Evolutionary conservation across 495 filamentous ascomycete species (phyloP).

Genomic region (Cryomyces antarcticus): DNA sequence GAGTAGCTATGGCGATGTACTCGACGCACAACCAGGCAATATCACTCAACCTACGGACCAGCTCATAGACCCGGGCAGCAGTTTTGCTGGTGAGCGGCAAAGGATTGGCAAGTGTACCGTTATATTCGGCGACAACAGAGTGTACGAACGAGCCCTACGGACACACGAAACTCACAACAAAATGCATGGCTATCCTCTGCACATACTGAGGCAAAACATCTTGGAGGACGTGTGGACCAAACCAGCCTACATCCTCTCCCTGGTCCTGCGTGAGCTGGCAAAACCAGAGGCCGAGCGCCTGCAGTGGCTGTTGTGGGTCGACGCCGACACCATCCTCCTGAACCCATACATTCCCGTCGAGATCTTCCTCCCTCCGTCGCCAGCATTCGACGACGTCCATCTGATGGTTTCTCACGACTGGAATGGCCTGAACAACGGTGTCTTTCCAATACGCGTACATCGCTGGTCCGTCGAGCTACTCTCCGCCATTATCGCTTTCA

Average conservation of each 20-base stretch:
- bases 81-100: not conserved
- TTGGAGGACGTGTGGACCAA: constrained; percentile 25
- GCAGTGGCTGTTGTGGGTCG: constrained; percentile 34
- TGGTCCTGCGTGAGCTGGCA: constrained; percentile 2
- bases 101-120: constrained; percentile 18
- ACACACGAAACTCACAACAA: constrained; percentile 16
- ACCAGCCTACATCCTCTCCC: constrained; percentile 17
- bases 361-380: constrained; percentile 28
- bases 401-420: constrained; percentile 29
- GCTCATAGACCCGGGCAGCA: no score
- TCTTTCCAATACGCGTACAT: constrained; percentile 29
- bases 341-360: constrained; percentile 32
- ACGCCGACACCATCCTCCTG: constrained; percentile 30
- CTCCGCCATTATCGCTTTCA: constrained; percentile 24
- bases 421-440: constrained; percentile 35
- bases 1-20: no score
- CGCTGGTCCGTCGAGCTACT: constrained; percentile 28
- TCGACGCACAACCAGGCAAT: no score
- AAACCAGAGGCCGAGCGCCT: constrained; percentile 27
- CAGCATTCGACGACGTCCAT: constrained; percentile 23
- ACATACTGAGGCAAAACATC: constrained; percentile 14
- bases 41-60: no score
- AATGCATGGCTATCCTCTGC: constrained; percentile 14
- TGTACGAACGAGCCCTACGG: constrained; percentile 15
- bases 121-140: constrained; percentile 12